Evolutionary conservation across 768 basidiomycete genomes (phyloP), one percentile per base, ranked within the genome.

Genomic region (Lentinula detonsa): DNA sequence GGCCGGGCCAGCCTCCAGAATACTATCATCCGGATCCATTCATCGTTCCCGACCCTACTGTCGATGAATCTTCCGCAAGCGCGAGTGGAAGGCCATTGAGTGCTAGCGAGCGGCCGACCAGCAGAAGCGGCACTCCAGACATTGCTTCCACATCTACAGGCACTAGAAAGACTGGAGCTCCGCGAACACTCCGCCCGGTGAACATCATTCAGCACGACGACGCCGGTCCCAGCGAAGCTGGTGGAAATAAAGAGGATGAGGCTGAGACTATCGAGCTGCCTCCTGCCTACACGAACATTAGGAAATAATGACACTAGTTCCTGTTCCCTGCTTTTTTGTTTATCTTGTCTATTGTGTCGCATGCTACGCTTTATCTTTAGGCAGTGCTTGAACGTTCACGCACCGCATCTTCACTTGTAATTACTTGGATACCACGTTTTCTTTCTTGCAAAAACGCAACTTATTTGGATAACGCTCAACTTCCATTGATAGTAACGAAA

Each of bases 201-300:
- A 92, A 93, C 68, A 83, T 91, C 66, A 81, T 93, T 49, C 91
- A 93, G 72, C 91, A 93, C 66, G 90, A 92, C 64, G 91, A 93
- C 68, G 91, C 88, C 0, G 91, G 91, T 1, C 81, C 85, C 5
- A 80, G 79, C 60, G 72, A 70, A 62, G 64, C 58, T 45, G 67
- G 54, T 60, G 70, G 69, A 48, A 72, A 68, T 15, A 74, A 71
- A 1, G 74, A 72, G 7, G 78, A 75, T 16, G 81, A 84, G 64
- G 69, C 82, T 15, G 91, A 90, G 71, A 91, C 90, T 46, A 83
- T 93, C 50, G 91, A 93, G 71, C 78, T 93, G 53, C 91, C 91
- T 13, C 91, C 91, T 1, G 90, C 90, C 34, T 93, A 93, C 71
- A 90, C 87, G 31, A 82, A 88, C 62, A 76, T 92, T 53, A 71